Evolutionary conservation across 441 rosid genomes (phyloP).

Genomic region (Adansonia gregorii): DNA sequence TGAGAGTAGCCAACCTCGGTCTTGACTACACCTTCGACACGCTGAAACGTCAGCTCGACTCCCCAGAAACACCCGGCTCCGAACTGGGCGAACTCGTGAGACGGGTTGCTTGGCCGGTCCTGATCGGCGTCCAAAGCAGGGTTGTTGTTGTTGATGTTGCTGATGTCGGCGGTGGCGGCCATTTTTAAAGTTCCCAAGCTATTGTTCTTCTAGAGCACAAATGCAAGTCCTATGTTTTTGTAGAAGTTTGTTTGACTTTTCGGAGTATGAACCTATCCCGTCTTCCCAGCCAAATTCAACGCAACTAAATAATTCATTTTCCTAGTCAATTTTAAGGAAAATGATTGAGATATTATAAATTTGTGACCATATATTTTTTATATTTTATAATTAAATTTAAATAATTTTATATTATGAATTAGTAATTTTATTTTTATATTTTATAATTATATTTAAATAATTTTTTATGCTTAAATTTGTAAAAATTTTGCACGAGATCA

Average conservation of each 20-base stretch:
- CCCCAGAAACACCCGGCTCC: slow-evolving; percentile 87
- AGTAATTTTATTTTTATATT: no score
- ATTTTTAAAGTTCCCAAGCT: not conserved
- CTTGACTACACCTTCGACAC: slow-evolving; percentile 58
- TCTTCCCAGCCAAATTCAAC: not conserved
- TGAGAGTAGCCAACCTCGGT: slow-evolving; percentile 75
- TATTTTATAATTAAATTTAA: no score
- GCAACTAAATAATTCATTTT: not conserved
- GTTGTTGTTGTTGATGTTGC: slow-evolving; percentile 30
- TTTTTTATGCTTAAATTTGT: no score
- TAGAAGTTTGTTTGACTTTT: not conserved
- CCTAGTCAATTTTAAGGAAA: no score
- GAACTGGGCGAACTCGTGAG: slow-evolving; percentile 57
- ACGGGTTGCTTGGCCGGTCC: slow-evolving; percentile 51
- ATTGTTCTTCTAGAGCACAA: not conserved
- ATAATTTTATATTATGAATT: no score
- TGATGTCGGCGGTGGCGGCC: not conserved
- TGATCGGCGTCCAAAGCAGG: slow-evolving; percentile 65
- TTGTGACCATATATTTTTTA: no score
- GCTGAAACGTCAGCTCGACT: slow-evolving; percentile 63
- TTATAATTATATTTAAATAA: no score
- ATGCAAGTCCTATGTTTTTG: no score
- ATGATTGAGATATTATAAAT: no score
- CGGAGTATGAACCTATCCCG: not conserved
- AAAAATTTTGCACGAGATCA: no score